Evolutionary conservation across 169 alveolate species (phyloP), one percentile per base, ranked within the genome.

Genomic region (Cyclospora cayetanensis): DNA sequence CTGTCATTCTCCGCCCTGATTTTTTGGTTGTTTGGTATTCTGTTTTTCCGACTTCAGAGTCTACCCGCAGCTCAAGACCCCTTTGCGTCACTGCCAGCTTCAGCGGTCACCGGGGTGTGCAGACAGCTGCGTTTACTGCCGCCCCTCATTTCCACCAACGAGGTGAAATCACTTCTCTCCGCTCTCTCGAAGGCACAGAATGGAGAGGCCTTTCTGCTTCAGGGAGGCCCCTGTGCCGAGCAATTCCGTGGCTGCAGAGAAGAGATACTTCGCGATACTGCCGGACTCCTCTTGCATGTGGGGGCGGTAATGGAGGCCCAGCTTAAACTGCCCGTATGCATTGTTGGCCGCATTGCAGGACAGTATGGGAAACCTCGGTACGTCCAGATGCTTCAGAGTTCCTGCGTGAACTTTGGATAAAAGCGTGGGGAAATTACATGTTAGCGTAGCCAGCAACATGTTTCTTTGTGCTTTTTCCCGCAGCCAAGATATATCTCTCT

Each of bases 311-410:
- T 94, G 4, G 27, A 37, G 41, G 35, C 63, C 18, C 34, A 18
- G 15, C 34, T 60, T 0, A 41, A 91, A 18, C 77, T 29, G 83
- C 93, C 93, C 25, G 53, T 88, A 9, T 25, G 90, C 25, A 55
- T 72, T 31, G 79, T 95, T 4, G 96, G 95, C 9, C 88, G 97
- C 82, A 94, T 92, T 18, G 96, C 96, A 12, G 97, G 97, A 20
- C 94, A 95, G 90, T 95, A 88, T 79, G 92, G 93, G 2, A 95
- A 95, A 63, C 97, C 97, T 15, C 77, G 97, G 72, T 92, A 94
- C 20, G 90, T n/a, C n/a, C n/a, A n/a, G n/a, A n/a, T n/a, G n/a
- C n/a, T n/a, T n/a, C n/a, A n/a, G n/a, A 90, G 25, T 66, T 68
- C 31, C 72, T 42, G 41, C 18, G 11, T 18, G n/a, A 18, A 12